These are phyloP conservation scores for Mariannaea elegans DNA, from an alignment of 2,329 filamentous ascomycete species.

Conservation along the genomic window DNA sequence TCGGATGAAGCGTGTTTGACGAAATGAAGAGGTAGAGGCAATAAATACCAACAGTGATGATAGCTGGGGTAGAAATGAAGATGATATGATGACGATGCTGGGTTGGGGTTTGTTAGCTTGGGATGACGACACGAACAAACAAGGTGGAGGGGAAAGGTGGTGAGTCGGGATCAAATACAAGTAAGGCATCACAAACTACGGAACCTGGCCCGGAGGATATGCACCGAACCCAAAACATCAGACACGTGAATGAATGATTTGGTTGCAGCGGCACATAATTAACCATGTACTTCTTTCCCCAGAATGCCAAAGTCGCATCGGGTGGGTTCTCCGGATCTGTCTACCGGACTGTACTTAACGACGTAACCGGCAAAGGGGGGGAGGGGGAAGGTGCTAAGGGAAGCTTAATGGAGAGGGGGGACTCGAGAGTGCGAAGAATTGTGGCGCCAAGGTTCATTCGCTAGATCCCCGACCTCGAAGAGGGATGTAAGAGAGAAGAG, in stretches of 20 bases:
- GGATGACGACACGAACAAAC: constrained; percentile 18
- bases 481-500: too few species aligned
- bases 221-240: neutral
- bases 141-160: constrained; percentile 1
- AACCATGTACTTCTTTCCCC: neutral
- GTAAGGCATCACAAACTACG: neutral
- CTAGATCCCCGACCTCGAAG: too few species aligned
- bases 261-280: neutral
- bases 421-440: constrained; percentile 2
- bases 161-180: constrained; percentile 11
- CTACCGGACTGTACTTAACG: constrained; percentile 1
- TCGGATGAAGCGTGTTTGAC: neutral
- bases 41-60: neutral
- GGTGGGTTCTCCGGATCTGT: neutral
- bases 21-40: neutral
- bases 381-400: neutral
- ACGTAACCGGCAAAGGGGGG: constrained; percentile 7
- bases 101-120: neutral
- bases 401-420: neutral
- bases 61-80: neutral
- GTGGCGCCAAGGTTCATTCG: neutral
- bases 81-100: constrained; percentile 19
- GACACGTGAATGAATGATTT: neutral
- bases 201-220: constrained; percentile 2
- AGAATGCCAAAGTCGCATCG: neutral